Conservation (phyloP, 148 eudicot genomes). For the Rhododendron griersonianum region DNA sequence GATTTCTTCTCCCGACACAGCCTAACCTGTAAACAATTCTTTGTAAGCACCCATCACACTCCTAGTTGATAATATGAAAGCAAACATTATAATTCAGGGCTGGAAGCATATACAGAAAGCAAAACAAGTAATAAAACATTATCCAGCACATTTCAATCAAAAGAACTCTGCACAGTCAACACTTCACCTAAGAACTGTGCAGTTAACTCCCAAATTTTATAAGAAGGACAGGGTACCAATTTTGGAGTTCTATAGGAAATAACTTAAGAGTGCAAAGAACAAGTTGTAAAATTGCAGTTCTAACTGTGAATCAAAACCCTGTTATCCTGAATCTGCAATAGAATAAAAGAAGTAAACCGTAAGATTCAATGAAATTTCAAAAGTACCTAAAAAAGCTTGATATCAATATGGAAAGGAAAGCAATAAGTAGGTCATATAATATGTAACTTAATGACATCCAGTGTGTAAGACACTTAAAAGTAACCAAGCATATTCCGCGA, state of each 20-base stretch:
- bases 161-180: not conserved
- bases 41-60: slow-evolving; percentile 4
- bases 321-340: not conserved
- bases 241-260: not conserved
- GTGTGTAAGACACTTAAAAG: not conserved
- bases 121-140: not conserved
- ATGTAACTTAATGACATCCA: not conserved
- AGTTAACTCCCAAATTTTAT: not conserved
- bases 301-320: not conserved
- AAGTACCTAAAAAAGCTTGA: not conserved
- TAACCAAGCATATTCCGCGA: not conserved
- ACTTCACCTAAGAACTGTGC: not conserved
- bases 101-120: not conserved
- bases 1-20: slow-evolving; percentile 63
- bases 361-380: not conserved
- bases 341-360: not conserved
- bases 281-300: not conserved
- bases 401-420: not conserved
- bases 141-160: not conserved
- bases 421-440: not conserved
- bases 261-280: not conserved
- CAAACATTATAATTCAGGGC: not conserved
- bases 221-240: not conserved
- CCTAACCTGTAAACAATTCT: slow-evolving; percentile 39
- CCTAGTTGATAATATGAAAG: not conserved